phyloP scores from a whole-genome alignment of 2,329 filamentous ascomycete species.

The Aplosporella prunicola region DNA sequence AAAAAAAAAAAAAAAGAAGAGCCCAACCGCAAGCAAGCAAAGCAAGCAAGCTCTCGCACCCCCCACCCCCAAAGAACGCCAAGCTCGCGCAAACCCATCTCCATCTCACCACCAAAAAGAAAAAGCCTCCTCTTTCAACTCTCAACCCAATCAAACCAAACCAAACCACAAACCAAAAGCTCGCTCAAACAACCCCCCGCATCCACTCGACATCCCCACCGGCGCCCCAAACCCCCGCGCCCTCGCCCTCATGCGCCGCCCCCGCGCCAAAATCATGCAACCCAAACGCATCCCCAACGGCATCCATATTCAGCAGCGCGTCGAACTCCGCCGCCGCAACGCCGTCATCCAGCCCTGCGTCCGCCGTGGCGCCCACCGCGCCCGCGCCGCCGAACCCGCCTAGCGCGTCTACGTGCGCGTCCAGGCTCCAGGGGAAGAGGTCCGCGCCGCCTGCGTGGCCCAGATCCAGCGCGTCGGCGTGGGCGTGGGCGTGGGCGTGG shows the following conservation, averaged over 20 bases:
- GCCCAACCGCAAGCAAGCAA: too few species aligned
- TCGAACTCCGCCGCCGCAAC: conserved; percentile 34
- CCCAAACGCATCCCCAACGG: conserved; percentile 24
- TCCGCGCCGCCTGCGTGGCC: conserved; percentile 1
- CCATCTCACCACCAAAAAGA: too few species aligned
- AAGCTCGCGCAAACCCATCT: too few species aligned
- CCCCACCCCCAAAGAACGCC: too few species aligned
- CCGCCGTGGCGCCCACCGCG: background rate
- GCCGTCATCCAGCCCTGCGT: conserved; percentile 22
- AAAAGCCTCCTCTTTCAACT: background rate
- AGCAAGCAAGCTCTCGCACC: too few species aligned
- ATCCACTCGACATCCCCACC: background rate
- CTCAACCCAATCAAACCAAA: background rate
- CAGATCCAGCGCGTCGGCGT: conserved; percentile 2
- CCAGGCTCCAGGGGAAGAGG: background rate
- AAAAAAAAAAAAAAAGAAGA: too few species aligned
- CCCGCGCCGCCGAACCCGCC: background rate
- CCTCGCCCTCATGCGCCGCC: conserved; percentile 1
- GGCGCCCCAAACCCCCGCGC: background rate
- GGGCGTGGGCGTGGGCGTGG: conserved; percentile 3
- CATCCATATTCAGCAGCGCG: conserved; percentile 30
- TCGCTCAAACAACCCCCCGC: too few species aligned
- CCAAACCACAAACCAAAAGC: background rate
- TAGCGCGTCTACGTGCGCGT: background rate
- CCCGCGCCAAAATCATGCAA: conserved; percentile 10